Evolutionary conservation across 768 basidiomycete species (phyloP), one percentile per base, ranked within the genome.

Genomic region (Tylopilus subfusipes): DNA sequence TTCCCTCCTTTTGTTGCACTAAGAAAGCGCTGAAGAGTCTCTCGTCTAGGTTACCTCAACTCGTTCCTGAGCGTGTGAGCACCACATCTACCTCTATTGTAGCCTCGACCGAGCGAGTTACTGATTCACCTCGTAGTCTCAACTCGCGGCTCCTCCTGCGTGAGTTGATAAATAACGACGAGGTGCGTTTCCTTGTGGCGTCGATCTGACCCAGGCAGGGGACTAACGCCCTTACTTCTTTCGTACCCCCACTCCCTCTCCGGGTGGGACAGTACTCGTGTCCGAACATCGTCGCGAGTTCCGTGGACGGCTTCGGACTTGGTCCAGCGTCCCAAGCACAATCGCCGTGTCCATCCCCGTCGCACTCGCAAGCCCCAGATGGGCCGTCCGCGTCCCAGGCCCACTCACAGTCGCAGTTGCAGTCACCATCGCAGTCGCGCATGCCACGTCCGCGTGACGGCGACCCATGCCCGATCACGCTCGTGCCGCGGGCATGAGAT

Each of bases 41-140:
- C 18, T 16, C 31, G 12, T 4, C n/a, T 33, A 73, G 72, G 66
- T 55, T 74, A 73, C 61, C 63, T 73, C 46, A 74, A 73, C 42
- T 73, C 73, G 21, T 73, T 74, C 49, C 52, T 73, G 50, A 73
- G 72, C 53, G 66, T 73, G 72, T 73, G 55, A 62, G 73, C 25
- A 22, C 1, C 31, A 13, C 11, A 3, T 9, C 22, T 9, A 11
- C 34, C 12, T 9, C 27, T 12, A 6, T 18, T 14, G 21, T 24
- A 25, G 7, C 16, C 5, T 3, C 18, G 7, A 34, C 6, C 4
- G 2, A 30, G 10, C 38, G 5, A 4, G 5, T 19, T 18, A 29
- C 25, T 48, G 18, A 60, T 27, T 12, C 4, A 12, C 4, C 12
- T 22, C 24, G 9, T 24, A 71, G 68, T 10, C 61, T 69, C 9